Evolutionary conservation across 1,284 basidiomycete genomes (phyloP).

Genomic region (Wolfiporia cocos): DNA sequence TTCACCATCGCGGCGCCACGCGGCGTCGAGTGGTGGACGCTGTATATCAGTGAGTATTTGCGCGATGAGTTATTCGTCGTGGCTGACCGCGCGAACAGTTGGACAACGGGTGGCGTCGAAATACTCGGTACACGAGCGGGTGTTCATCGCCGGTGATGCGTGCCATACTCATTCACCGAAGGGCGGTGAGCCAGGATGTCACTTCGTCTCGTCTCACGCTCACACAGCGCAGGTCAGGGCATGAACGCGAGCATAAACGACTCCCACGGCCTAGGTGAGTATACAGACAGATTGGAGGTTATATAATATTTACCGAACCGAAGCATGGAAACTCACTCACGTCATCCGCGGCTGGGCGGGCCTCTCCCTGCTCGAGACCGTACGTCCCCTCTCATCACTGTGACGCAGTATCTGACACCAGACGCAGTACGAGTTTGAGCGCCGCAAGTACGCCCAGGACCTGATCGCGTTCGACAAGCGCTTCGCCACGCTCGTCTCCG

Average conservation of each 20-base stretch:
- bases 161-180: conserved; percentile 5
- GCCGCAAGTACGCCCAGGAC: conserved; percentile 71
- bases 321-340: conserved; percentile 75
- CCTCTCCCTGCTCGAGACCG: conserved; percentile 63
- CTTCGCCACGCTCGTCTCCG: conserved; percentile 74
- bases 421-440: conserved; percentile 64
- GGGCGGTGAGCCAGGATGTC: not conserved
- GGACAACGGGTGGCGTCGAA: conserved; percentile 73
- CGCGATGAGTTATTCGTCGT: not conserved
- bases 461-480: conserved; percentile 78
- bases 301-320: too few species aligned
- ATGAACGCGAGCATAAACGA: conserved; percentile 82
- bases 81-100: conserved; percentile 28
- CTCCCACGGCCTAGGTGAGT: conserved; percentile 64
- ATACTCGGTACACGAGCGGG: conserved; percentile 61
- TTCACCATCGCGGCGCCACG: conserved; percentile 56
- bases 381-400: too few species aligned
- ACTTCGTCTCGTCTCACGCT: not conserved
- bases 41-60: conserved; percentile 47
- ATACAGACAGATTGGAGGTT: too few species aligned
- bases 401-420: too few species aligned
- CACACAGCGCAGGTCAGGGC: conserved; percentile 42
- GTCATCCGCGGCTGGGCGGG: conserved; percentile 70
- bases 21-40: conserved; percentile 74
- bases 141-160: conserved; percentile 51